Evolutionary conservation across 2,329 filamentous ascomycete species (phyloP), one percentile per base, ranked within the genome.

Genomic region (Aspergillus udagawae): DNA sequence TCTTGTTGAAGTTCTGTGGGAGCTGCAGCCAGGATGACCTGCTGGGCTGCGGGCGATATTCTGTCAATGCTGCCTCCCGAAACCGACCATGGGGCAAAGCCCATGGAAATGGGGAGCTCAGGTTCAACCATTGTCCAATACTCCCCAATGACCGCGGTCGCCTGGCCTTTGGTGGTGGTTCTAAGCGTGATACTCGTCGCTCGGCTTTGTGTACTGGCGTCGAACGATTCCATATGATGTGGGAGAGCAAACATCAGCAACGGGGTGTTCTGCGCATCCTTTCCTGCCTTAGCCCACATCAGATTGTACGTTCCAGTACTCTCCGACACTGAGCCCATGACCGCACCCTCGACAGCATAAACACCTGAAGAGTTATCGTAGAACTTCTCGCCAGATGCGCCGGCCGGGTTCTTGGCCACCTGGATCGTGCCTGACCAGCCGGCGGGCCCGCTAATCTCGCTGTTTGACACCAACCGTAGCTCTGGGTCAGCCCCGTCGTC

Each of bases 201-300:
- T 7, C 79, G 77, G 25, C 79, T 75, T 10, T 75, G 76, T 8
- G 84, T 85, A 1, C 74, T 73, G 0, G 73, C 64, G 62, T 91
- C 84, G 59, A 97, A 92, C 0, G 90, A 91, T 32, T 85, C 78
- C 3, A 91, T 71, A 64, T 97, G 94, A 72, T 97, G 94, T 23
- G 92, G 91, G 50, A 99, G 77, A 17, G 90, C 90, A 71, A 89
- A 97, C 87, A 96, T 94, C 61, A 94, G 79, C 23, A 96, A 78
- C 3, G 80, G 74, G 9, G 72, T 74, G 58, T 79, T 82, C 17
- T 83, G 78, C 6, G 76, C 73, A 17, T 79, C 70, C 38, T 85
- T 79, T 5, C 92, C 93, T 0, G 79, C 82, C 67, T 90, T 93
- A n/a, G 78, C 75, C 77, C 90, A 97, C 0, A 77, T 75, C 56